Conservation (phyloP, 2,329 filamentous ascomycete genomes). For the Aspergillus flavus region DNA sequence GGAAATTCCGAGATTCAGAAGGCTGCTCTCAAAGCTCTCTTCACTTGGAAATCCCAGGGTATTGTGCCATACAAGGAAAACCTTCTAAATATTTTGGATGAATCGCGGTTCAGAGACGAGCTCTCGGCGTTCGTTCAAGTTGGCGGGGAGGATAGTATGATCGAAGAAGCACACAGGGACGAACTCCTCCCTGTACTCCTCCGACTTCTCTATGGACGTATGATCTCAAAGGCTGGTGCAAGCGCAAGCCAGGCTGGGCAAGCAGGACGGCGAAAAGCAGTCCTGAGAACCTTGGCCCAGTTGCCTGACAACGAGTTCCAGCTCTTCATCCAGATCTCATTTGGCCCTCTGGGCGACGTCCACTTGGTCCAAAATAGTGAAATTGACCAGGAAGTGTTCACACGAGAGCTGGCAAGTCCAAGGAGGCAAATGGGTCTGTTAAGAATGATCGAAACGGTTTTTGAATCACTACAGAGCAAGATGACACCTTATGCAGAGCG, state of each 20-base stretch:
- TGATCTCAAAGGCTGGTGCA: conserved; percentile 78
- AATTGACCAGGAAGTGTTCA: conserved; percentile 57
- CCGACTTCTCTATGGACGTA: conserved; percentile 83
- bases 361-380: conserved; percentile 57
- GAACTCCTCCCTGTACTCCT: conserved; percentile 84
- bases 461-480: conserved; percentile 78
- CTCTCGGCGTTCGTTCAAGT: conserved; percentile 84
- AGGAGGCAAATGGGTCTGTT: conserved; percentile 88
- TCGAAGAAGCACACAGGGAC: conserved; percentile 71
- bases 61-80: conserved; percentile 82
- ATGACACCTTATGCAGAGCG: conserved; percentile 68
- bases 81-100: conserved; percentile 82
- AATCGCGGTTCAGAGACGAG: conserved; percentile 89
- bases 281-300: conserved; percentile 77
- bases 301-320: conserved; percentile 74
- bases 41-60: conserved; percentile 83
- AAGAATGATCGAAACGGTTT: conserved; percentile 86
- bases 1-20: conserved; percentile 91
- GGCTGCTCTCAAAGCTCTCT: conserved; percentile 76
- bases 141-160: conserved; percentile 63
- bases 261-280: conserved; percentile 71
- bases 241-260: conserved; percentile 79
- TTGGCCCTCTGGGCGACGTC: conserved; percentile 68
- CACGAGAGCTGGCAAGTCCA: conserved; percentile 62
- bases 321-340: conserved; percentile 80